Conservation (phyloP, 768 basidiomycete genomes). For the Hericium alpestre region DNA sequence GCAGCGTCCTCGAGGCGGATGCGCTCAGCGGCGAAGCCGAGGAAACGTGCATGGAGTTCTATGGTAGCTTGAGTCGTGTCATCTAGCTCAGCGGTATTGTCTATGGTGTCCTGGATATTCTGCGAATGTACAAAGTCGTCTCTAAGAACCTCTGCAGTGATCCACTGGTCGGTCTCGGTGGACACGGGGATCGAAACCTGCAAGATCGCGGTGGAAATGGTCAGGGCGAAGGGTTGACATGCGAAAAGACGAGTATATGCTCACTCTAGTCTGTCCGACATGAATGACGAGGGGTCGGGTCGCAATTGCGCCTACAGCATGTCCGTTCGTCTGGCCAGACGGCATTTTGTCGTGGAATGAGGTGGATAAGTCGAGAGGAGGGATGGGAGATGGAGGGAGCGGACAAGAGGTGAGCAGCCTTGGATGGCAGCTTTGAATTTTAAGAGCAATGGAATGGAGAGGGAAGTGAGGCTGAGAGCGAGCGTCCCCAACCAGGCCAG, state of each 20-base stretch:
- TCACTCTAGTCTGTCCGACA: conserved; percentile 24
- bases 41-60: conserved; percentile 75
- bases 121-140: conserved; percentile 76
- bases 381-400: conserved; percentile 7
- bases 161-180: conserved; percentile 76
- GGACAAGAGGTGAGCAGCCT: not conserved
- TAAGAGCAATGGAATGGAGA: not conserved
- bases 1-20: conserved; percentile 43
- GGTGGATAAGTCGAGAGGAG: conserved; percentile 4
- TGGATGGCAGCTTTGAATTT: conserved; percentile 1
- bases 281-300: conserved; percentile 27
- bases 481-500: conserved; percentile 10
- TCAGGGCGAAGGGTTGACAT: not conserved
- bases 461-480: not conserved
- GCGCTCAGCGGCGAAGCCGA: conserved; percentile 62
- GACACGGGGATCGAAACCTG: conserved; percentile 85
- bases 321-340: conserved; percentile 14
- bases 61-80: conserved; percentile 54
- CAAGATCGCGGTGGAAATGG: not conserved
- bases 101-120: conserved; percentile 45
- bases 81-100: conserved; percentile 41
- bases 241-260: conserved; percentile 9
- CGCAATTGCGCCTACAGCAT: conserved; percentile 20
- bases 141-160: conserved; percentile 80
- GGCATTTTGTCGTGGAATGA: conserved; percentile 21